Evolutionary conservation across 345 rosid genomes (phyloP).

Genomic region (Nasturtium officinale): DNA sequence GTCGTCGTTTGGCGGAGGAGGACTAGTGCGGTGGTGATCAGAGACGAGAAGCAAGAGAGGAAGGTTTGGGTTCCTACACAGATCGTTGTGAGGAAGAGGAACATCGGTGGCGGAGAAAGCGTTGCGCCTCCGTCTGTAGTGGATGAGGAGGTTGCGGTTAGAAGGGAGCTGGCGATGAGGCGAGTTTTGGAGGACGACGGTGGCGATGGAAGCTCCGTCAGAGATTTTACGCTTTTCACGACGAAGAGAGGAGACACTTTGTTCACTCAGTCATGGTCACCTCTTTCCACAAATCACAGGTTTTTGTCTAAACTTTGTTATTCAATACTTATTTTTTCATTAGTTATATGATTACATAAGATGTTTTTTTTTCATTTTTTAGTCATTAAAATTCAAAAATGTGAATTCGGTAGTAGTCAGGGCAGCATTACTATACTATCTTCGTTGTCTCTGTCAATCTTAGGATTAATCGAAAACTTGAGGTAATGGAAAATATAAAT

Average conservation of each 20-base stretch:
- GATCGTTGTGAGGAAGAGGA: slow-evolving; percentile 59
- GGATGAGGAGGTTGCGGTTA: slow-evolving; percentile 63
- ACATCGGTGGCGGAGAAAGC: neutral
- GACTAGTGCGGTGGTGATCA: slow-evolving; percentile 37
- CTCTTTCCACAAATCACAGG: slow-evolving; percentile 55
- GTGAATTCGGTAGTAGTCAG: no score
- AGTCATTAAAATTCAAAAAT: no score
- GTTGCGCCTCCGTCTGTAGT: slow-evolving; percentile 36
- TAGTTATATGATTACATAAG: no score
- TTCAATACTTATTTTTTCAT: no score
- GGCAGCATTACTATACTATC: no score
- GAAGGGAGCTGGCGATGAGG: slow-evolving; percentile 69
- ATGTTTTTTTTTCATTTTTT: no score
- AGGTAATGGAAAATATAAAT: no score
- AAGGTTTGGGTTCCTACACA: slow-evolving; percentile 46
- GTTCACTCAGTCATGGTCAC: slow-evolving; percentile 86
- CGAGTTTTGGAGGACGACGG: slow-evolving; percentile 63
- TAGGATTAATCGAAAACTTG: no score
- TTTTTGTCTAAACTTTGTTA: no score
- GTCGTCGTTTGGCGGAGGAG: slow-evolving; percentile 40
- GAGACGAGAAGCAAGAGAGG: slow-evolving; percentile 52
- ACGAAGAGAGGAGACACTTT: slow-evolving; percentile 67
- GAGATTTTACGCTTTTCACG: slow-evolving; percentile 59
- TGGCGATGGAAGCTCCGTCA: slow-evolving; percentile 44
- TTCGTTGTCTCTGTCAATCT: no score